Conservation (phyloP, 2,329 filamentous ascomycete genomes). For the Neofusicoccum cordaticola region DNA sequence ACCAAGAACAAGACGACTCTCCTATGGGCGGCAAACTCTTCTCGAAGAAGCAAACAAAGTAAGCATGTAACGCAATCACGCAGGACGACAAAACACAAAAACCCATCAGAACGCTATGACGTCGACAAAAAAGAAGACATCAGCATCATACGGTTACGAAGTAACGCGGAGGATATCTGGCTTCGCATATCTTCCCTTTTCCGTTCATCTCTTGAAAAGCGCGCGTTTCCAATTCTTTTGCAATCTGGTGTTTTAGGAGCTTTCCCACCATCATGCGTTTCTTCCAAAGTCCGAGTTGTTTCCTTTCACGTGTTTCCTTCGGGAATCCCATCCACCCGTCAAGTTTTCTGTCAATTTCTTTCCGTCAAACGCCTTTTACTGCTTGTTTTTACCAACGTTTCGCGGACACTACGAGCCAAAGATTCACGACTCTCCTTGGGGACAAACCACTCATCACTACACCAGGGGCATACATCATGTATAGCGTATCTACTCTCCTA, state of each 20-base stretch:
- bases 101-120: background rate
- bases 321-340: too few relatives aligned
- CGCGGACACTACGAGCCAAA: conserved; percentile 10
- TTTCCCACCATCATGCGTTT: background rate
- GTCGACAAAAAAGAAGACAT: conserved; percentile 1
- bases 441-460: background rate
- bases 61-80: conserved; percentile 10
- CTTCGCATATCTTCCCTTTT: background rate
- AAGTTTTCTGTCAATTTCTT: background rate
- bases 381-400: background rate
- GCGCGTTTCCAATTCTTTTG: background rate
- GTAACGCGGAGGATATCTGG: conserved; percentile 10
- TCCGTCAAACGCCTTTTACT: background rate
- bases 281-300: background rate
- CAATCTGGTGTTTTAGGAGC: background rate
- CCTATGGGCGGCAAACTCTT: conserved; percentile 9
- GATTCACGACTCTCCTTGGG: conserved; percentile 14
- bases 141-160: conserved; percentile 6
- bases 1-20: conserved; percentile 5
- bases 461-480: conserved; percentile 10
- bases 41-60: conserved; percentile 1
- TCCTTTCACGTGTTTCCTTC: background rate
- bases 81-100: conserved; percentile 1
- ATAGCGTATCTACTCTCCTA: background rate
- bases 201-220: background rate